Evolutionary conservation across 257 asterid genomes (phyloP).

Genomic region (Solanum gandarillasii): DNA sequence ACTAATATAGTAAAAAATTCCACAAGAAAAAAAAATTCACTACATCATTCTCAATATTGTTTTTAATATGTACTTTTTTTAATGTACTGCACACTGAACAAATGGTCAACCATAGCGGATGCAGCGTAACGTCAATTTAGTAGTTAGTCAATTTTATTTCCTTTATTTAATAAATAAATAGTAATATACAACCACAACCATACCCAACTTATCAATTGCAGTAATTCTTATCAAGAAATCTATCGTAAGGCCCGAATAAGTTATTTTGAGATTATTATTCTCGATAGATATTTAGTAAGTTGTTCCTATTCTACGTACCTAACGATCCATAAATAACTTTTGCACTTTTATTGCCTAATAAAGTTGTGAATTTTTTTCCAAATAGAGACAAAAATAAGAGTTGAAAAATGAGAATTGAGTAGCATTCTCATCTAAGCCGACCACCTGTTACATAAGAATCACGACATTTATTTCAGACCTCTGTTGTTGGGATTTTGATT

Average conservation of each 20-base stretch:
- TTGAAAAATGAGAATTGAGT: background rate
- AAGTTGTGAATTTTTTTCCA: background rate
- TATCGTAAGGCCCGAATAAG: background rate
- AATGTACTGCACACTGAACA: background rate
- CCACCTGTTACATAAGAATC: background rate
- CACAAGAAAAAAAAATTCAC: too few relatives aligned
- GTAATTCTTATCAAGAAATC: background rate
- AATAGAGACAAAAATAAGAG: background rate
- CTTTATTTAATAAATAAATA: too few relatives aligned
- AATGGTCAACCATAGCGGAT: background rate
- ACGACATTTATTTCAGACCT: background rate
- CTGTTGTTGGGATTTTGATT: background rate
- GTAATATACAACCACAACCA: background rate
- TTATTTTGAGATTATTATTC: too few relatives aligned
- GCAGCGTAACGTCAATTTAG: background rate
- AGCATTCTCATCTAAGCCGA: background rate
- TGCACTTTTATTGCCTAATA: background rate
- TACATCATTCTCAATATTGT: too few relatives aligned
- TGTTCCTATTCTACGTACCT: rapidly evolving
- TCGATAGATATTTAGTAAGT: too few relatives aligned
- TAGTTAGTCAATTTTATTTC: background rate
- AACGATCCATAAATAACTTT: background rate
- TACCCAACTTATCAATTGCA: background rate
- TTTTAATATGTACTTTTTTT: background rate
- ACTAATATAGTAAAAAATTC: too few relatives aligned